Percentiles rank a stretch among this genome's conserved stretches.
Conservation (phyloP, 495 filamentous ascomycete genomes). For the Neurospora sublineolata region DNA sequence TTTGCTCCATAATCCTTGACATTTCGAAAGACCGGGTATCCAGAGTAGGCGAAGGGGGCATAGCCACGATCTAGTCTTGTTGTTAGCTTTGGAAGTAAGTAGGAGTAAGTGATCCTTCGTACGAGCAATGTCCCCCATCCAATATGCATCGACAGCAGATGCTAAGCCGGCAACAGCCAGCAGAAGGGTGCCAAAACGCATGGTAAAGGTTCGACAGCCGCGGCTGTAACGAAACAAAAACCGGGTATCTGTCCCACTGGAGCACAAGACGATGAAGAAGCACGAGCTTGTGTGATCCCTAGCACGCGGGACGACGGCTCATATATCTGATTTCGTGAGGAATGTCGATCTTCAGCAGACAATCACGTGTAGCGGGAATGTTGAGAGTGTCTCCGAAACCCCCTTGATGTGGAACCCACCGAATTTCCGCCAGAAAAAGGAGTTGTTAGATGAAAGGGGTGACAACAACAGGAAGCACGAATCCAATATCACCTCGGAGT, state of each 20-base stretch:
- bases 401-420: background rate
- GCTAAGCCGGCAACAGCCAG: conserved; percentile 27
- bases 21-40: conserved; percentile 47
- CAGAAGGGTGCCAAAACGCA: conserved; percentile 29
- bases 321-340: background rate
- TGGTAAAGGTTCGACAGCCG: conserved; percentile 8
- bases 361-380: background rate
- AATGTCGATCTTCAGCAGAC: background rate
- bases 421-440: background rate
- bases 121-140: conserved; percentile 34
- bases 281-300: background rate
- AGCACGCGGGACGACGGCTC: background rate
- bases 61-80: conserved; percentile 29
- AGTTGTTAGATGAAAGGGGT: background rate
- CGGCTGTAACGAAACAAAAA: background rate
- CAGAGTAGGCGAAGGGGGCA: conserved; percentile 31
- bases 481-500: background rate
- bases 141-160: conserved; percentile 29
- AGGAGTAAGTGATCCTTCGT: conserved; percentile 3
- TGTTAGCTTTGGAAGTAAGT: background rate
- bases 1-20: conserved; percentile 50
- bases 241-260: background rate
- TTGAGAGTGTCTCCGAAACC: background rate
- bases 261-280: conserved; percentile 4
- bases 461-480: background rate